These are phyloP conservation scores for Penicillium sp. DNA, from an alignment of 2,329 filamentous ascomycete genomes.

Conservation along the genomic window DNA sequence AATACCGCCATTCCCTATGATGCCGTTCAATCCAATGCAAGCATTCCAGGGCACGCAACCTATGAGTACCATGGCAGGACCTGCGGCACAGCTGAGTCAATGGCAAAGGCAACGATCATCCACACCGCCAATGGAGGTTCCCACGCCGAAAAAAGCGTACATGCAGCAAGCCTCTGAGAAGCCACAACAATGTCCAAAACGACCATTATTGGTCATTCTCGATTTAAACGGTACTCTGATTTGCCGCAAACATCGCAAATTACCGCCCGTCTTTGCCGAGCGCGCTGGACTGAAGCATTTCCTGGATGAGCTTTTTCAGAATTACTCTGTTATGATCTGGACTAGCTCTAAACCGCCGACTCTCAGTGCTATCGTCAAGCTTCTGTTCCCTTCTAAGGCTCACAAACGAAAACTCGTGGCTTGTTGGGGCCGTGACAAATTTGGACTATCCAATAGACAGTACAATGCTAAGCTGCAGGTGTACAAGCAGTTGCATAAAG, in stretches of 20 bases:
- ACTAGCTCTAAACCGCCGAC: constrained; percentile 78
- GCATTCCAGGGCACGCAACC: constrained; percentile 10
- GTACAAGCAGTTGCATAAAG: constrained; percentile 75
- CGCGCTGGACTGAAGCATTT: constrained; percentile 70
- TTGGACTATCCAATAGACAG: constrained; percentile 64
- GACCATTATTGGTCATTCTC: constrained; percentile 75
- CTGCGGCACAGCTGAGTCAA: background rate
- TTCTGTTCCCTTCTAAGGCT: constrained; percentile 59
- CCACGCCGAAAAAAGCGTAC: constrained; percentile 62
- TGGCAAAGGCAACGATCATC: constrained; percentile 8
- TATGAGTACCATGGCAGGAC: constrained; percentile 18
- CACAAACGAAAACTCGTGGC: constrained; percentile 61
- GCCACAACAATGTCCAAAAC: constrained; percentile 50
- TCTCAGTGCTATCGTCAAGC: constrained; percentile 59
- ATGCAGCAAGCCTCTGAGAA: constrained; percentile 53
- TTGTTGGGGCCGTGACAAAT: constrained; percentile 74
- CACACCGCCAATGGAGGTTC: constrained; percentile 33
- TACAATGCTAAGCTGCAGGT: constrained; percentile 74
- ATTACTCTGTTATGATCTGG: constrained; percentile 84
- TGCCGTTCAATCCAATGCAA: constrained; percentile 11
- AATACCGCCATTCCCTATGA: constrained; percentile 7
- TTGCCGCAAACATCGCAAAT: constrained; percentile 59
- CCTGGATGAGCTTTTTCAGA: constrained; percentile 68
- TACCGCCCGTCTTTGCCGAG: constrained; percentile 57
- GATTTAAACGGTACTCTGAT: constrained; percentile 94